Conservation (phyloP, 2,329 filamentous ascomycete genomes). For the Fusarium nematophilum region DNA sequence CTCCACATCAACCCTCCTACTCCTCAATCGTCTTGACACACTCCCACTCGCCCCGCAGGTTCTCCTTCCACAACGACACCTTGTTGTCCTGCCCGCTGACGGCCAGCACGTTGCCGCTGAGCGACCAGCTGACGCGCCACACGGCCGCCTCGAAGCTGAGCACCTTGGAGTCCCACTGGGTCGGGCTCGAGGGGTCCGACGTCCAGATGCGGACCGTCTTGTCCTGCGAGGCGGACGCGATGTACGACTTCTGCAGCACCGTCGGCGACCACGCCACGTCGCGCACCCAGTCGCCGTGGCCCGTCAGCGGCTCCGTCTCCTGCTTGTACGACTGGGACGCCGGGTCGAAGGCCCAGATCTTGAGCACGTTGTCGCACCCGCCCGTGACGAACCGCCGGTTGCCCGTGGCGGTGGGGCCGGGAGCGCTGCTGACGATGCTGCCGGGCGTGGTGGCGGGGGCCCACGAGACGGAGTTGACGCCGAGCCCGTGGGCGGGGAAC, state of each 20-base stretch:
- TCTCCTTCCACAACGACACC: slow-evolving; percentile 98
- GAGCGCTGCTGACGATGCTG: slow-evolving; percentile 80
- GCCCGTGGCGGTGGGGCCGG: slow-evolving; percentile 68
- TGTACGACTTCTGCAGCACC: slow-evolving; percentile 94
- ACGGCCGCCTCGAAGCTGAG: slow-evolving; percentile 89
- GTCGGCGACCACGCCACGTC: slow-evolving; percentile 98
- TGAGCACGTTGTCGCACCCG: slow-evolving; percentile 91
- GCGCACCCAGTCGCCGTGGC: slow-evolving; percentile 96
- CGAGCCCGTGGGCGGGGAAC: slow-evolving; percentile 91
- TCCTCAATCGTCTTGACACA: slow-evolving; percentile 97
- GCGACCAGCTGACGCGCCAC: slow-evolving; percentile 97
- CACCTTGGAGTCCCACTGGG: slow-evolving; percentile 86
- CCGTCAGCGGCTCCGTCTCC: slow-evolving; percentile 73
- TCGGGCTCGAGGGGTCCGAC: slow-evolving; percentile 68
- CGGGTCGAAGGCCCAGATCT: slow-evolving; percentile 87
- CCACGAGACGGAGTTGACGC: slow-evolving; percentile 97
- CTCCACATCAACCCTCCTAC: slow-evolving; percentile 70
- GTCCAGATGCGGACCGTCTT: slow-evolving; percentile 99
- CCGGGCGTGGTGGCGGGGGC: slow-evolving; percentile 87
- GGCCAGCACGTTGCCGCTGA: slow-evolving; percentile 95
- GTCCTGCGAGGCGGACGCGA: slow-evolving; percentile 94
- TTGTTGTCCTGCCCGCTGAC: slow-evolving; percentile 96
- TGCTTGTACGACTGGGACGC: slow-evolving; percentile 70
- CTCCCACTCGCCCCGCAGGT: slow-evolving; percentile 95
- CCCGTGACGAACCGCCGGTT: slow-evolving; percentile 92